Base-by-base conservation (phyloP, 768 basidiomycete species). In the Pleurotus salmoneostramineus region DNA sequence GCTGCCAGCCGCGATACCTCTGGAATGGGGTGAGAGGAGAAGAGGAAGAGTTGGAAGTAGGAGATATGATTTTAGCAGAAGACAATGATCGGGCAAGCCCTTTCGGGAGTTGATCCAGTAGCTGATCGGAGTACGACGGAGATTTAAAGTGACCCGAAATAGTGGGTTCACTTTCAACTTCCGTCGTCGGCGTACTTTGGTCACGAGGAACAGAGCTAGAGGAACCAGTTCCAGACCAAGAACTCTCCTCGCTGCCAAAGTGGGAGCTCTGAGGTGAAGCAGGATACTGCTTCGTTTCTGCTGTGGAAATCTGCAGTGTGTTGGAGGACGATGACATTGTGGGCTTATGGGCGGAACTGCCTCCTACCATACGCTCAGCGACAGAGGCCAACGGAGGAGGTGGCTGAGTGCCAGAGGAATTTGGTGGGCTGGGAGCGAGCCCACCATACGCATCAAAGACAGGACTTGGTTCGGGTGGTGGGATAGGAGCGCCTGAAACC, bases 1-100 rank as follows among this genome's bases (percentile, higher is more conserved):
- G 82, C 7, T 88, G 73, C 87, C 86, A 88, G 7, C 82, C 83
- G 2, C 78, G 78, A 64, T 87, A 87, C 4, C 78, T 77, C 33
- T 77, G 79, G 57, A 65, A 67, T 21, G 72, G 68, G 11, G 72
- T 68, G 32, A 69, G 50, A 2, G 65, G 64, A 14, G 64, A 65
- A 8, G 65, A 15, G 56, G 58, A 49, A 33, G 61, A 31, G 17
- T 47, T 21, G 11, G 61, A 61, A 5, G 56, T 36, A 15, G 35
- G 52, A 11, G 52, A 55, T 6, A 55, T n/a, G 8, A 63, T 62
- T 12, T 59, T 64, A 12, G 69, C 63, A 15, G 64, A 63, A 6
- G 44, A 45, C 17, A 45, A 45, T 2, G 44, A 15, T 6, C 44
- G 44, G 15, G 44, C 11, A 45, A 45, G 44, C n/a, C 44, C 37